Percentiles rank a stretch among this genome's conserved stretches.
These are phyloP conservation scores for Acanthamoeba royreba DNA, from an alignment of 208 protist genomes.

Conservation along the genomic window DNA sequence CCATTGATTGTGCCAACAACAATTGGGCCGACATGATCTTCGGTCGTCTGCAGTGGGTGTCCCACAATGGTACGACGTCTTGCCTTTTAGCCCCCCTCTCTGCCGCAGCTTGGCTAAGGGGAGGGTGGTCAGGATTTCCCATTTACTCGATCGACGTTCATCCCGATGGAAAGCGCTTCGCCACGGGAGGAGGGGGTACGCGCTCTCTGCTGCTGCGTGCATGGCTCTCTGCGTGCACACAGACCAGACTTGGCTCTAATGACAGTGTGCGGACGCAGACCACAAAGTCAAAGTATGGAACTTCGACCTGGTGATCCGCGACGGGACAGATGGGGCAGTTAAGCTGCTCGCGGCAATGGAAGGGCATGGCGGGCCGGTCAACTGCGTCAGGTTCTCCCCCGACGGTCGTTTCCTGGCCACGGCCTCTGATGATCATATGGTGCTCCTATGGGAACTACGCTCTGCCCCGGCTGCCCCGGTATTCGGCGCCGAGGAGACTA, in stretches of 20 bases:
- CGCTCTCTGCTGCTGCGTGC: no score
- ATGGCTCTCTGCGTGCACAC: no score
- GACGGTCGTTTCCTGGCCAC: conserved; percentile 65
- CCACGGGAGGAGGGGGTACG: conserved; percentile 57
- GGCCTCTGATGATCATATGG: conserved; percentile 55
- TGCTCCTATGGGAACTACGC: conserved; percentile 58
- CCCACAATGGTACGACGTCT: not conserved
- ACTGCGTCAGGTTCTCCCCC: conserved; percentile 50
- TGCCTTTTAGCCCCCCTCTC: not conserved
- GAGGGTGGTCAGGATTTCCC: not conserved
- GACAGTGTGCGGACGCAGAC: no score
- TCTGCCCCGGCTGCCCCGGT: not conserved
- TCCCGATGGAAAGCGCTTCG: conserved; percentile 62
- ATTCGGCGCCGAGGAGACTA: conserved; percentile 20
- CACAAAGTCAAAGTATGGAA: conserved; percentile 69
- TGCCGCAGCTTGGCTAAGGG: not conserved
- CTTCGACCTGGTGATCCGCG: conserved; percentile 35
- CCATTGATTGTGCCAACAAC: no score
- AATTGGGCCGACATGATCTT: not conserved
- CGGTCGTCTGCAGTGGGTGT: not conserved
- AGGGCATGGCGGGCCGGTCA: conserved; percentile 50
- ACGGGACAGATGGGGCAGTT: not conserved
- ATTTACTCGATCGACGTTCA: conserved; percentile 65
- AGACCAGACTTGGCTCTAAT: no score
- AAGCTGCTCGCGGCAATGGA: conserved; percentile 56